phyloP scores from a whole-genome alignment of 192 early-diverging fungal genomes.

The Chytriomyces confervae region DNA sequence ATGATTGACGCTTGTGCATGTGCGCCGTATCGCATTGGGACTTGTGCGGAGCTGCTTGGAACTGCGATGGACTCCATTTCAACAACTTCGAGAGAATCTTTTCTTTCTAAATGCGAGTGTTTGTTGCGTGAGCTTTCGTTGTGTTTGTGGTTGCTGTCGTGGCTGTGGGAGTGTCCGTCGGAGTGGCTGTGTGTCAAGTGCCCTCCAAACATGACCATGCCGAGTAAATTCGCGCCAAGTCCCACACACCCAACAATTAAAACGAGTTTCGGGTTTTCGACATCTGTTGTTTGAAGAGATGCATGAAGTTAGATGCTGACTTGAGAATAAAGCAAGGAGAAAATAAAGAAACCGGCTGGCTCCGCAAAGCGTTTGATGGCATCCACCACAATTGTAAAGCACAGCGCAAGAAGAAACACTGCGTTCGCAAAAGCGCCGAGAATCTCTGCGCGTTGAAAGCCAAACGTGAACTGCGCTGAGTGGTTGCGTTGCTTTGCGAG shows the following conservation, averaged over 20 bases:
- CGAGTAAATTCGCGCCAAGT: constrained; percentile 76
- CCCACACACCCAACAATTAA: constrained; percentile 79
- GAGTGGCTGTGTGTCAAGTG: constrained; percentile 10
- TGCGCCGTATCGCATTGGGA: neutral
- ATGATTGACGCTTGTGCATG: neutral
- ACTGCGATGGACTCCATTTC: neutral
- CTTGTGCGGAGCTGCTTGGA: neutral
- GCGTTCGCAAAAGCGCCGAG: constrained; percentile 89
- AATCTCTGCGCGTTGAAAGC: constrained; percentile 89
- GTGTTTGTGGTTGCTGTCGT: constrained; percentile 40
- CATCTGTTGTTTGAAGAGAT: constrained; percentile 35
- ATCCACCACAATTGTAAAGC: constrained; percentile 84
- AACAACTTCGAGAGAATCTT: neutral
- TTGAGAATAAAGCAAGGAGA: no score
- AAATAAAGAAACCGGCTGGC: constrained; percentile 49
- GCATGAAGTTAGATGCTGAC: neutral
- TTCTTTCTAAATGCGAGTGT: constrained; percentile 32
- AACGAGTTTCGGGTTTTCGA: constrained; percentile 73
- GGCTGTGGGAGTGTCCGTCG: constrained; percentile 26
- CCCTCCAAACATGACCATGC: constrained; percentile 72
- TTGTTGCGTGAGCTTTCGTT: constrained; percentile 37
- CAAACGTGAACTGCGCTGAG: constrained; percentile 75
- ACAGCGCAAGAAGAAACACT: constrained; percentile 84
- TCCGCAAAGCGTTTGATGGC: constrained; percentile 80
- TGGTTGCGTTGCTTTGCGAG: constrained; percentile 64